Percentiles rank a stretch among this genome's conserved stretches.
These are phyloP conservation scores for Pyrenula massariospora DNA, from an alignment of 495 filamentous ascomycete genomes.

Conservation along the genomic window DNA sequence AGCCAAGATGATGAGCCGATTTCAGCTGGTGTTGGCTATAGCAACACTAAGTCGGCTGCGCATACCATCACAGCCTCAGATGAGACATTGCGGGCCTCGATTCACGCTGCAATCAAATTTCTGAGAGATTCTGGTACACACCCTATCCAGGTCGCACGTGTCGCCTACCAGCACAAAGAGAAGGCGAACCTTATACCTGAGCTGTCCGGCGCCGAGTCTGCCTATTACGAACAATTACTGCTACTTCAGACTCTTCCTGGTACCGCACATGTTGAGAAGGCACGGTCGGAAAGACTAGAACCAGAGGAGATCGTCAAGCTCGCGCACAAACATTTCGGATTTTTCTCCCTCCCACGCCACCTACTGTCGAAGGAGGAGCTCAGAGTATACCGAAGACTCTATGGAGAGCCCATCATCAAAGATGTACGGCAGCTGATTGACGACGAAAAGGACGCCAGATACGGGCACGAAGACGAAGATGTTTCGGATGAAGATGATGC, in stretches of 20 bases:
- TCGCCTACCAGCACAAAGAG: not conserved
- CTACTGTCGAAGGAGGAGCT: constrained; percentile 60
- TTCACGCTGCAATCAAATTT: not conserved
- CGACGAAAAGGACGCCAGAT: constrained; percentile 20
- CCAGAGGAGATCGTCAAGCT: constrained; percentile 54
- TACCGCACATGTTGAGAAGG: not conserved
- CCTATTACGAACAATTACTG: not conserved
- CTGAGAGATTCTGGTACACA: not conserved
- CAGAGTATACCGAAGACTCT: constrained; percentile 65
- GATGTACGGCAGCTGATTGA: constrained; percentile 20
- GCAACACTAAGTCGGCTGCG: too few relatives aligned
- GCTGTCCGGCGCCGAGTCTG: not conserved
- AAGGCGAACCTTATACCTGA: not conserved
- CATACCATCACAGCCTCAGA: too few relatives aligned
- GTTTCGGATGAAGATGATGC: constrained; percentile 53
- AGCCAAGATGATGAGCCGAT: too few relatives aligned
- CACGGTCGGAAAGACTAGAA: not conserved
- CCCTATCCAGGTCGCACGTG: not conserved
- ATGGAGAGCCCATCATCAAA: constrained; percentile 53
- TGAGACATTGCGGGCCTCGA: too few relatives aligned
- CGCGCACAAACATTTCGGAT: constrained; percentile 63
- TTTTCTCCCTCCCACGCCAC: constrained; percentile 64
- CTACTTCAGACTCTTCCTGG: not conserved
- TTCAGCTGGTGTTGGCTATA: too few relatives aligned
- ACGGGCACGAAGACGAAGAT: constrained; percentile 41